These are phyloP conservation scores for Lodderomyces margitis DNA, from an alignment of 1,139 yeast genomes.

Conservation along the genomic window DNA sequence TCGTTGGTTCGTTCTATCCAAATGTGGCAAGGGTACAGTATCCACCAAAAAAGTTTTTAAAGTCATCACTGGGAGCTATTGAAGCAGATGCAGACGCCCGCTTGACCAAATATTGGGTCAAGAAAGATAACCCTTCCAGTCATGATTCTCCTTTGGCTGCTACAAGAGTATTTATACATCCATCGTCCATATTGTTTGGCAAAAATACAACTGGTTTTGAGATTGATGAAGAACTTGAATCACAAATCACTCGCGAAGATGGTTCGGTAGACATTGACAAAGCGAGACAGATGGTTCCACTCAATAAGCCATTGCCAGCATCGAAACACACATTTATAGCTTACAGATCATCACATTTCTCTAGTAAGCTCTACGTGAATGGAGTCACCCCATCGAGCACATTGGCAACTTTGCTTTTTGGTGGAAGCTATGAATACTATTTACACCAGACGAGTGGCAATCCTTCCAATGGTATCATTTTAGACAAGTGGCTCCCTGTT, in stretches of 20 bases:
- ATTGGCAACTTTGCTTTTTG: conserved; percentile 71
- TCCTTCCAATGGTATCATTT: conserved; percentile 60
- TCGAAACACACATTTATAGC: conserved; percentile 53
- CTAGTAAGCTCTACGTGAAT: conserved; percentile 66
- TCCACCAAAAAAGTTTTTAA: conserved; percentile 76
- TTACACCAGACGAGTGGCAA: conserved; percentile 39
- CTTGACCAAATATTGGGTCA: conserved; percentile 68
- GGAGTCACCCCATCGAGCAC: conserved; percentile 80
- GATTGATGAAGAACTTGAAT: conserved; percentile 17
- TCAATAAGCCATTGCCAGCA: conserved; percentile 15
- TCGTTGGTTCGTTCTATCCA: conserved; percentile 83
- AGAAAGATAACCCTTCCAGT: conserved; percentile 48
- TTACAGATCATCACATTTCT: conserved; percentile 55
- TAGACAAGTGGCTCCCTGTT: conserved; percentile 81
- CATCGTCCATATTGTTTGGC: conserved; percentile 70
- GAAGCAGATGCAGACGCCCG: conserved; percentile 82
- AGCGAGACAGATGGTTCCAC: conserved; percentile 24
- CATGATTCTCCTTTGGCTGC: conserved; percentile 43
- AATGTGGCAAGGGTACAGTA: conserved; percentile 75
- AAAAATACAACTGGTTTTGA: conserved; percentile 19
- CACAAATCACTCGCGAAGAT: conserved; percentile 29
- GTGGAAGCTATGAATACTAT: conserved; percentile 75
- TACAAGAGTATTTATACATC: conserved; percentile 75
- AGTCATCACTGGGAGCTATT: conserved; percentile 73
- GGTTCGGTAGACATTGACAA: conserved; percentile 33